Evolutionary conservation across 2,329 filamentous ascomycete genomes (phyloP), one percentile per base, ranked within the genome.

Genomic region (Diplodia seriata): DNA sequence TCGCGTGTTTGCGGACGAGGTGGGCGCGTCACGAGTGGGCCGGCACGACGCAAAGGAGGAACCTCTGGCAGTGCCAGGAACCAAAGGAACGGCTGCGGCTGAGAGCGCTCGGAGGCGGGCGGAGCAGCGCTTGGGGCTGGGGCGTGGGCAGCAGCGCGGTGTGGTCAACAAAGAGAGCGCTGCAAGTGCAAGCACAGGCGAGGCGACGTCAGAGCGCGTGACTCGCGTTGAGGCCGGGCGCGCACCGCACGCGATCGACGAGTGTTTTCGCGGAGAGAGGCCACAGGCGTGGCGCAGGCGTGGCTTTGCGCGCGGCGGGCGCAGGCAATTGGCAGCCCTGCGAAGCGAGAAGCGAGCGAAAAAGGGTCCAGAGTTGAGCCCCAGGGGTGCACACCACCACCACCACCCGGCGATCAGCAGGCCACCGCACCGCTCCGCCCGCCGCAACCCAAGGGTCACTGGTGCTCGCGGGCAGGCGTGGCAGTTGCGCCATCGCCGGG

Each of bases 171-270:
- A 43, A 59, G 56, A 38, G 20, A 12, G 36, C 36, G 9, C 36
- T 12, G 8, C 9, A 12, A 23, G 57, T 12, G 8, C 9, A 12
- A 23, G 57, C 57, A 62, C 20, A 43, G 57, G 18, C 40, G 57
- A 33, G 29, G 15, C 59, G 59, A 63, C 59, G 59, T 51, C 59
- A 63, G 43, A 36, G 59, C 59, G 59, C 26, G 59, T 51, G 59
- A 63, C 59, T 51, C 57, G 55, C 40, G 43, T 8, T 20, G 43
- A 20, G 43, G 18, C 43, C 40, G 8, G 40, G 40, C 40, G 40
- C 40, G 40, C 40, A n/a, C 40, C 23, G 57, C 56, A 15, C 15
- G 57, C 26, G 57, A 62, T 62, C 57, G 29, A 29, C 57, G 57
- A 20, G 57, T 38, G 29, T 36, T 51, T 63, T 51, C 43, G 59